These are phyloP conservation scores for Madurella fahalii DNA, from an alignment of 2,329 filamentous ascomycete species.

Conservation along the genomic window DNA sequence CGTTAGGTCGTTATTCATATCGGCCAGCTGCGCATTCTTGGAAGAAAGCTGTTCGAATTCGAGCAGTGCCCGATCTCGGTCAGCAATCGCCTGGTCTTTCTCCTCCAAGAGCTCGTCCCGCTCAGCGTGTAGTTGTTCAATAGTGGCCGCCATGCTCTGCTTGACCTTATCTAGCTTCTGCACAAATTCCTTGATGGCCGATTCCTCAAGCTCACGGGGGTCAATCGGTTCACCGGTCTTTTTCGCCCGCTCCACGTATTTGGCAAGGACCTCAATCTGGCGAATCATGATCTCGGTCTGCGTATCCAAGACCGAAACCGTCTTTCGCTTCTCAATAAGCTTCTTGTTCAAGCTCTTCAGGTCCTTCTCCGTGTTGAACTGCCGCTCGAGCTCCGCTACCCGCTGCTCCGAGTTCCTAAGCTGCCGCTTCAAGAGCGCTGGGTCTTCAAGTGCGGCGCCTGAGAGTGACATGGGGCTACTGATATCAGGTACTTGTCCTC, in stretches of 20 bases:
- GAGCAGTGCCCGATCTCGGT: conserved; percentile 88
- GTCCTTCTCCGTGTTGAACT: conserved; percentile 63
- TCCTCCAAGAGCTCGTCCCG: conserved; percentile 81
- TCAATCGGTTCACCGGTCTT: conserved; percentile 77
- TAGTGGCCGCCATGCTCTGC: conserved; percentile 51
- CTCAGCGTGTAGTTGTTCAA: conserved; percentile 62
- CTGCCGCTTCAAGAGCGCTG: conserved; percentile 66
- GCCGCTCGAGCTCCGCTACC: conserved; percentile 81
- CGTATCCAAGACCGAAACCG: conserved; percentile 88
- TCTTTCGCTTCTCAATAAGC: conserved; percentile 87
- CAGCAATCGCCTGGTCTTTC: conserved; percentile 72
- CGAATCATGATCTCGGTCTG: conserved; percentile 94
- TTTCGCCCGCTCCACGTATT: conserved; percentile 83
- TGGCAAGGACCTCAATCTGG: conserved; percentile 83
- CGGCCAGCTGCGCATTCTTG: conserved; percentile 89
- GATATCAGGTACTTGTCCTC: conserved; percentile 54
- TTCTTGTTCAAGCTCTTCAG: conserved; percentile 79
- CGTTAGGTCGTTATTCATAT: conserved; percentile 93
- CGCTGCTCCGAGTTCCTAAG: conserved; percentile 76
- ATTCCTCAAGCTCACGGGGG: conserved; percentile 76
- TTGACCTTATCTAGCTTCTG: conserved; percentile 64
- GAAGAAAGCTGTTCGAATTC: conserved; percentile 93
- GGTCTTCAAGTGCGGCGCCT: conserved; percentile 55
- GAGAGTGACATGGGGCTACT: conserved; percentile 67
- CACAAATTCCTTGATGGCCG: conserved; percentile 86